Evolutionary conservation across 1,284 basidiomycete genomes (phyloP).

Genomic region (Cutaneotrichosporon dermatis): DNA sequence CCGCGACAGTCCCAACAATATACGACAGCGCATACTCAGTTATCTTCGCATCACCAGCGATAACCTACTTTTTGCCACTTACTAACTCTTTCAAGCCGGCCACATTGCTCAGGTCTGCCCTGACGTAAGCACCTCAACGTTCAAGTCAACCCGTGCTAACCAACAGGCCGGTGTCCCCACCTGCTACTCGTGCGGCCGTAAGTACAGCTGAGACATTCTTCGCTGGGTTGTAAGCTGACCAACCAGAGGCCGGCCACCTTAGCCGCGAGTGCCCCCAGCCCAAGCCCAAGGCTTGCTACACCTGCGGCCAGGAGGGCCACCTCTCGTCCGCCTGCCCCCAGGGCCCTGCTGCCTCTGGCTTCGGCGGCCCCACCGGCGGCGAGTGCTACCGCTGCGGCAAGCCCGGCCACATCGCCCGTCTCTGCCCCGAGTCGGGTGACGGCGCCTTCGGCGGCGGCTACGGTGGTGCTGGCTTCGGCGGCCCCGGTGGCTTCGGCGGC

Average conservation of each 20-base stretch:
- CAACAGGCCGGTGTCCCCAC: slow-evolving; percentile 35
- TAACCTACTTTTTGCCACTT: not conserved
- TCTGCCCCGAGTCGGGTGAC: slow-evolving; percentile 63
- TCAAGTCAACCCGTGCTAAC: not conserved
- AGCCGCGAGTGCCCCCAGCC: slow-evolving; percentile 48
- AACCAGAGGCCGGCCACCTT: slow-evolving; percentile 19
- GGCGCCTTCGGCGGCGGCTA: slow-evolving; percentile 30
- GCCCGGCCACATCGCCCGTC: slow-evolving; percentile 67
- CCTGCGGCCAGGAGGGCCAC: slow-evolving; percentile 59
- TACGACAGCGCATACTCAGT: not conserved
- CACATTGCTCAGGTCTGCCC: slow-evolving; percentile 46
- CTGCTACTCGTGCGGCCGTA: slow-evolving; percentile 45
- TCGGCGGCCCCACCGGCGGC: slow-evolving; percentile 50
- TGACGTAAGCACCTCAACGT: slow-evolving; percentile 19
- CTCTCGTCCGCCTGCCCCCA: slow-evolving; percentile 59
- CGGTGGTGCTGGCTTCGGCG: slow-evolving; percentile 39
- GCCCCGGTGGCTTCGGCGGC: slow-evolving; percentile 42
- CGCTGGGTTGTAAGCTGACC: no score
- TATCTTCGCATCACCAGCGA: not conserved
- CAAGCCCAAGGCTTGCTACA: slow-evolving; percentile 82
- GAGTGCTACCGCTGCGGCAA: slow-evolving; percentile 87
- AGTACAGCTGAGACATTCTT: not conserved
- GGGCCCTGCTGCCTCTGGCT: slow-evolving; percentile 45
- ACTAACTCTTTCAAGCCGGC: slow-evolving; percentile 31
- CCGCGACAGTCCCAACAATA: not conserved